A percentile compares a stretch with the other conserved stretches of the same genome.
These are phyloP conservation scores for Bombardia bombarda DNA, from an alignment of 495 filamentous ascomycete genomes.

Conservation along the genomic window DNA sequence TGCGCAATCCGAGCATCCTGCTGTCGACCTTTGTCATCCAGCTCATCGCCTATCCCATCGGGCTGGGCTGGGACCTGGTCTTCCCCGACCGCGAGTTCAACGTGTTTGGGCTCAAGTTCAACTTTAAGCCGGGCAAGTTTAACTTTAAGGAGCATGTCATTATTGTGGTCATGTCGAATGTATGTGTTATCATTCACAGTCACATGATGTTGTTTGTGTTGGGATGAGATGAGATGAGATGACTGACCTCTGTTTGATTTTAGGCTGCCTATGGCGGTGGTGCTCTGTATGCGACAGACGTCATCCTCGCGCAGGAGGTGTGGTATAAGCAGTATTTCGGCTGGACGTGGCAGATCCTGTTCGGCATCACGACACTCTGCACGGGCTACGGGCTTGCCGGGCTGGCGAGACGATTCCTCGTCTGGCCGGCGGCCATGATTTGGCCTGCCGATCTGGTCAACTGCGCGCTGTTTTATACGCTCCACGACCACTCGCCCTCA, in stretches of 20 bases:
- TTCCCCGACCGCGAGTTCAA: slow-evolving; percentile 50
- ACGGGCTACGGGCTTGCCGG: slow-evolving; percentile 68
- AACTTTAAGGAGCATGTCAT: slow-evolving; percentile 76
- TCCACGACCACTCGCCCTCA: slow-evolving; percentile 55
- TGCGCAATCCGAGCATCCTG: slow-evolving; percentile 55
- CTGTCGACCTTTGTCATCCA: slow-evolving; percentile 64
- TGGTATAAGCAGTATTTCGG: slow-evolving; percentile 34
- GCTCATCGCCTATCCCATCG: slow-evolving; percentile 61
- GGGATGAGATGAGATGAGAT: slow-evolving; percentile 5
- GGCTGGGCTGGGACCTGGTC: slow-evolving; percentile 46
- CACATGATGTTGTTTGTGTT: background rate
- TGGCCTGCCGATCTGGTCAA: slow-evolving; percentile 64
- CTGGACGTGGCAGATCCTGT: slow-evolving; percentile 58
- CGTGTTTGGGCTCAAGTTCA: slow-evolving; percentile 52
- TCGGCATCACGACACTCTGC: slow-evolving; percentile 63
- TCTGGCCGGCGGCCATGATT: slow-evolving; percentile 64
- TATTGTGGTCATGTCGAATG: slow-evolving; percentile 67
- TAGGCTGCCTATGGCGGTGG: slow-evolving; percentile 40
- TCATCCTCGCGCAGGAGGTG: slow-evolving; percentile 32
- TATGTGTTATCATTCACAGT: no score
- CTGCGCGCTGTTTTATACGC: slow-evolving; percentile 55
- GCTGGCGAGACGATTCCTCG: slow-evolving; percentile 55
- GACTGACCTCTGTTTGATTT: no score
- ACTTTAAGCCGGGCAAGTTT: slow-evolving; percentile 62
- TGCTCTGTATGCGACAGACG: slow-evolving; percentile 40